Percentiles rank a stretch among this genome's conserved stretches.
Evolutionary conservation across 2,329 filamentous ascomycete species (phyloP).

Genomic region (Arthrobotrys conoides): DNA sequence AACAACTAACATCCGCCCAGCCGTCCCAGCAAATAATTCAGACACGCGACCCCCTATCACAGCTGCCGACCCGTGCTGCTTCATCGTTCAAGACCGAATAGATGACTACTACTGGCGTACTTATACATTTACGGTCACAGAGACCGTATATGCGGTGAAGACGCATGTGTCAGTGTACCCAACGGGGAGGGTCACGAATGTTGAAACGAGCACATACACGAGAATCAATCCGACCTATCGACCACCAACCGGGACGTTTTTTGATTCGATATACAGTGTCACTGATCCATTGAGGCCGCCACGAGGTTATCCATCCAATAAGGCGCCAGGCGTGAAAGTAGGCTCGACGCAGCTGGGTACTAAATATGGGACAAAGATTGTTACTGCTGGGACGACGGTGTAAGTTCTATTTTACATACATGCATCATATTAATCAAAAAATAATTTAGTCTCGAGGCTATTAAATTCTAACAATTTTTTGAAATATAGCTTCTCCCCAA

Average conservation of each 20-base stretch:
- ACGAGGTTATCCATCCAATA: neutral
- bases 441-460: neutral
- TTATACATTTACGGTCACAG: constrained; percentile 17
- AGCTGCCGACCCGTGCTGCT: constrained; percentile 29
- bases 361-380: constrained; percentile 12
- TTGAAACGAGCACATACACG: constrained; percentile 8
- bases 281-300: constrained; percentile 16
- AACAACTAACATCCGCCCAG: neutral
- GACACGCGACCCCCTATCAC: constrained; percentile 18
- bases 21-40: constrained; percentile 1
- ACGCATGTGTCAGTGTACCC: constrained; percentile 25
- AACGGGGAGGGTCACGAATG: constrained; percentile 18
- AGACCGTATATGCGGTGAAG: constrained; percentile 11
- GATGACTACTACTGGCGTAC: constrained; percentile 32
- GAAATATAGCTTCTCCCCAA: constrained; percentile 38
- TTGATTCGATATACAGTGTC: neutral
- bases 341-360: neutral
- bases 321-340: constrained; percentile 23
- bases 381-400: constrained; percentile 30
- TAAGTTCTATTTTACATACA: neutral
- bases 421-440: neutral
- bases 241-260: neutral
- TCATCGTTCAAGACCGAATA: constrained; percentile 33
- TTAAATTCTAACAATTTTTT: too few relatives aligned
- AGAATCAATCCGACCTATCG: constrained; percentile 8